Percentiles rank a stretch among this genome's conserved stretches.
Evolutionary conservation across 768 basidiomycete species (phyloP).

Genomic region (Russula brevipes): DNA sequence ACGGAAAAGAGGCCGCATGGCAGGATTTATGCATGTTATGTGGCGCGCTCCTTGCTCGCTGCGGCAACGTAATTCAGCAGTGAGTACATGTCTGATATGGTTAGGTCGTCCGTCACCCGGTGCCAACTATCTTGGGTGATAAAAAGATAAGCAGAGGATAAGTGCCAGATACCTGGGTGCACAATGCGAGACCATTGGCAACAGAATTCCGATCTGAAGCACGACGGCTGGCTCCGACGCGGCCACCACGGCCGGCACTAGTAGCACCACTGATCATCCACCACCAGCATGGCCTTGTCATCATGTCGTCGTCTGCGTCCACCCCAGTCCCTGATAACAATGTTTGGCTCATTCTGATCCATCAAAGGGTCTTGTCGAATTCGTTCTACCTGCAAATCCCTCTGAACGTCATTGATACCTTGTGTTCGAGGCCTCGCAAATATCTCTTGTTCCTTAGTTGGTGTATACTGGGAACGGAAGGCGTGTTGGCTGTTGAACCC

Average conservation of each 20-base stretch:
- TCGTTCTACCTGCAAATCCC: neutral
- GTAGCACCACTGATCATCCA: no score
- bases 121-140: constrained; percentile 48
- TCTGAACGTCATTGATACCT: neutral
- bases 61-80: constrained; percentile 88
- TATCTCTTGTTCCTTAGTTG: neutral
- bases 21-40: constrained; percentile 39
- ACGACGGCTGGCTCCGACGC: no score
- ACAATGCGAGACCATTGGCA: constrained; percentile 84
- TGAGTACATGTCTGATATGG: constrained; percentile 96
- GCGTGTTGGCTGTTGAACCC: neutral
- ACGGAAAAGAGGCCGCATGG: constrained; percentile 20
- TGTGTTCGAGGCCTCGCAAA: neutral
- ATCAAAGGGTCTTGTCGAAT: neutral
- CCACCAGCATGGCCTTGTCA: no score
- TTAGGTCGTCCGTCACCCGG: constrained; percentile 72
- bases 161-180: constrained; percentile 60
- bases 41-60: constrained; percentile 62
- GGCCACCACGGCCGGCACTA: no score
- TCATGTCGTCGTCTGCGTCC: no score
- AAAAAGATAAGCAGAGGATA: constrained; percentile 4
- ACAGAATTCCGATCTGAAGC: constrained; percentile 46
- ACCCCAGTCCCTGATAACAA: no score
- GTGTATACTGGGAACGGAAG: neutral
- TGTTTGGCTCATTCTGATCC: no score